A percentile compares a stretch with the other conserved stretches of the same genome.
phyloP scores from a whole-genome alignment of 108 stramenopile species.

The Discostella pseudostelligera region DNA sequence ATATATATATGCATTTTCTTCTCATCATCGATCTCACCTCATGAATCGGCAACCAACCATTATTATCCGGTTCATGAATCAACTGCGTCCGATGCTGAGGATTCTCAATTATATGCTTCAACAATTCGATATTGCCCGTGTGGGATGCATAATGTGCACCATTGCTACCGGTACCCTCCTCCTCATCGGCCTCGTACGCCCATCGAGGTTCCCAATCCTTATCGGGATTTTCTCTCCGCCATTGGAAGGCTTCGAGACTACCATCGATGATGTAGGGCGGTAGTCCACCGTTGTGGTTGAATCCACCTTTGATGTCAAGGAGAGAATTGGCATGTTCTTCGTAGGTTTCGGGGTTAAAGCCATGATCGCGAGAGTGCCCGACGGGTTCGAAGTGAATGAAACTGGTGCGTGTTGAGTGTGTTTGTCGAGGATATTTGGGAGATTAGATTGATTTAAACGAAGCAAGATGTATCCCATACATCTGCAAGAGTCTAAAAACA shows the following conservation, averaged over 20 bases:
- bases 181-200: constrained; percentile 22
- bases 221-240: constrained; percentile 20
- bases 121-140: constrained; percentile 24
- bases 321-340: constrained; percentile 10
- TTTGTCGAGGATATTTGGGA: too few species aligned
- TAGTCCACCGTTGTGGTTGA: constrained; percentile 31
- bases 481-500: neutral
- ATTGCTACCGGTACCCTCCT: constrained; percentile 24
- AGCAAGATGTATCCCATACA: too few species aligned
- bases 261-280: constrained; percentile 56
- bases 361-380: constrained; percentile 41
- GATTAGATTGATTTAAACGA: too few species aligned
- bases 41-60: constrained; percentile 37
- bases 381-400: constrained; percentile 74
- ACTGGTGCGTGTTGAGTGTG: constrained; percentile 2
- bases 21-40: constrained; percentile 21
- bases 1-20: too few species aligned
- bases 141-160: constrained; percentile 30
- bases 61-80: constrained; percentile 25
- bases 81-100: constrained; percentile 13
- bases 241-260: constrained; percentile 36
- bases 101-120: constrained; percentile 27
- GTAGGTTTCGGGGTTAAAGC: constrained; percentile 19
- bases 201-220: constrained; percentile 25
- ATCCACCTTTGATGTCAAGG: constrained; percentile 19